A percentile compares a stretch with the other conserved stretches of the same genome.
phyloP scores from a whole-genome alignment of 192 early-diverging fungal genomes.

The Linderina pennispora region DNA sequence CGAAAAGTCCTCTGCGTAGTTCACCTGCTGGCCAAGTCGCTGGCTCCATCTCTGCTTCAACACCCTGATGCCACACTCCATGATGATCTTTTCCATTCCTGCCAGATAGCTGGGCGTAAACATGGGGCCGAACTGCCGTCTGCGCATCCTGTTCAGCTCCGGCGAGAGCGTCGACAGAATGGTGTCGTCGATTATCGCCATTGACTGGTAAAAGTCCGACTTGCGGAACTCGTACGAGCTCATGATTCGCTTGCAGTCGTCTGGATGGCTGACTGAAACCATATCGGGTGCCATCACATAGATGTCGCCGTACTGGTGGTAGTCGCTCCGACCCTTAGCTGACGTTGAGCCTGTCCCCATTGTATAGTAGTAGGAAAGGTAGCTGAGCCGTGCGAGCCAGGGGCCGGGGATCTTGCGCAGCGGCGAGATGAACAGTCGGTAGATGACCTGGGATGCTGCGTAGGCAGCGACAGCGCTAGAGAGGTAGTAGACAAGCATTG shows the following conservation, averaged over 20 bases:
- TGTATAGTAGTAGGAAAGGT: not conserved
- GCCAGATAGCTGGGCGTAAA: not conserved
- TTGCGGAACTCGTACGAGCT: not conserved
- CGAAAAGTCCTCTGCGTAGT: not conserved
- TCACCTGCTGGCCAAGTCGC: not conserved
- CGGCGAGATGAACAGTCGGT: not conserved
- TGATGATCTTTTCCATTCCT: conserved; percentile 2
- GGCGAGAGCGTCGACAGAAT: conserved; percentile 3
- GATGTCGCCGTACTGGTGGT: conserved; percentile 1
- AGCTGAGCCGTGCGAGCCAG: not conserved
- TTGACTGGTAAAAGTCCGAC: not conserved
- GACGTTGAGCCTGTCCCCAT: not conserved
- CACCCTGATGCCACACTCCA: not conserved
- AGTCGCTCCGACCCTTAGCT: not conserved
- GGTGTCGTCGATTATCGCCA: not conserved
- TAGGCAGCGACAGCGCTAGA: not conserved
- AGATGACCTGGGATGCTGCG: not conserved
- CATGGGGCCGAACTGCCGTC: not conserved
- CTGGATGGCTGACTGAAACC: not conserved
- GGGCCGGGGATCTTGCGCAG: conserved; percentile 2
- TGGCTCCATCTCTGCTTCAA: not conserved
- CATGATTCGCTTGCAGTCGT: not conserved
- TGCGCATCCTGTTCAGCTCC: not conserved
- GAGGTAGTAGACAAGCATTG: not conserved
- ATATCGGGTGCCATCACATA: not conserved